phyloP scores from a whole-genome alignment of 106 monocot species.

The Xerophyta viscosa region DNA sequence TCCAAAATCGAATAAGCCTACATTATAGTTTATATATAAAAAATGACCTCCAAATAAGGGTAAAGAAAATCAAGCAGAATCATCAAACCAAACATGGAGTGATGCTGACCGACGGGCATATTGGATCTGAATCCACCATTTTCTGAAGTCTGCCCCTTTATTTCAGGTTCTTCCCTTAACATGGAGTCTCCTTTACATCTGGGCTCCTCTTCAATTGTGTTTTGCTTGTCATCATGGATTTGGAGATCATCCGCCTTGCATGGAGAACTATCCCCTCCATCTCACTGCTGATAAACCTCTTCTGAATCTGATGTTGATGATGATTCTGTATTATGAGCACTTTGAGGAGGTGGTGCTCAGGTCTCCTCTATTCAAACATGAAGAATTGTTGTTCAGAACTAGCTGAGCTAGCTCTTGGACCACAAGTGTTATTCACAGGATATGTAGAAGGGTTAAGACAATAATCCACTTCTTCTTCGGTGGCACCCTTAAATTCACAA shows the following conservation, averaged over 20 bases:
- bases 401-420: conserved; percentile 27
- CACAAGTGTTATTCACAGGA: conserved; percentile 12
- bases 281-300: conserved; percentile 48
- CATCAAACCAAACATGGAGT: no score
- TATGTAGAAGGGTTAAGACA: conserved; percentile 6
- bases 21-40: no score
- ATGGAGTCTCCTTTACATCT: conserved; percentile 3
- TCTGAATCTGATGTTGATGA: conserved; percentile 83
- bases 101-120: conserved; percentile 13
- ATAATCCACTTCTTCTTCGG: no score
- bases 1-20: no score
- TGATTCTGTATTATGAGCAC: conserved; percentile 47
- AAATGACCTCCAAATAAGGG: no score
- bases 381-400: conserved; percentile 71
- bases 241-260: no score
- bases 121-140: conserved; percentile 21
- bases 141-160: conserved; percentile 10
- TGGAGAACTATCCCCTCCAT: conserved; percentile 19
- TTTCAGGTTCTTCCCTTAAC: conserved; percentile 6
- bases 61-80: no score
- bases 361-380: conserved; percentile 57
- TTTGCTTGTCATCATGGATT: conserved; percentile 6
- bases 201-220: conserved; percentile 8
- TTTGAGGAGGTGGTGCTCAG: conserved; percentile 46
- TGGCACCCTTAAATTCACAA: no score